Conservation (phyloP, 768 basidiomycete species). For the Exidia glandulosa region DNA sequence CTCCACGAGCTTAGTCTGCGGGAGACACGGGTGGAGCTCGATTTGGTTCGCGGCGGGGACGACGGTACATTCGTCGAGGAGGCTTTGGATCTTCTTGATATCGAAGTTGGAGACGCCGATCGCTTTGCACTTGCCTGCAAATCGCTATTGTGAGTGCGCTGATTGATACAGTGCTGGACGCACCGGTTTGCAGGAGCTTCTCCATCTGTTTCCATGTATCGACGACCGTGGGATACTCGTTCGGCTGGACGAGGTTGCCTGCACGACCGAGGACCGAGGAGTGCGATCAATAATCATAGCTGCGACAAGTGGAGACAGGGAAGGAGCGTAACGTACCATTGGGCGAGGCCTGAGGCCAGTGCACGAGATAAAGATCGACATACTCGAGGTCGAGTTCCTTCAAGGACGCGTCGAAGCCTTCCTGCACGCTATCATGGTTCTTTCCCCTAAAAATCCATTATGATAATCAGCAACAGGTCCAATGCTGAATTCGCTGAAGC, state of each 20-base stretch:
- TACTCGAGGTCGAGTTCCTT: conserved; percentile 10
- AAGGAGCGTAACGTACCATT: not conserved
- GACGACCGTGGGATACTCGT: conserved; percentile 6
- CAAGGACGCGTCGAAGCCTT: conserved; percentile 9
- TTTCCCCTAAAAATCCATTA: not conserved
- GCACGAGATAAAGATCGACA: conserved; percentile 15
- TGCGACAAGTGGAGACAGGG: not conserved
- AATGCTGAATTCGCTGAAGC: conserved; percentile 18
- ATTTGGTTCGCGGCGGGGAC: conserved; percentile 62
- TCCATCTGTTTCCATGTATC: conserved; percentile 14
- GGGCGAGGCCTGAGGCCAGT: conserved; percentile 13
- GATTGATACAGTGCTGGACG: not conserved
- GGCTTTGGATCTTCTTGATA: conserved; percentile 34
- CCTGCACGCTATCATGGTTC: conserved; percentile 8
- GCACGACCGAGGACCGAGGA: not conserved
- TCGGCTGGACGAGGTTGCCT: conserved; percentile 3
- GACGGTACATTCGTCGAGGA: conserved; percentile 38
- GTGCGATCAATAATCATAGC: not conserved
- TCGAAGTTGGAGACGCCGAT: conserved; percentile 52
- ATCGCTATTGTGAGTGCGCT: conserved; percentile 20
- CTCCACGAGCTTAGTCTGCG: conserved; percentile 44
- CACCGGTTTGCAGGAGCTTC: conserved; percentile 8
- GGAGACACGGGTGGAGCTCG: conserved; percentile 60
- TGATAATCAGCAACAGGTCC: not conserved
- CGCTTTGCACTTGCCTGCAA: conserved; percentile 34